Evolutionary conservation across 1,284 basidiomycete genomes (phyloP).

Genomic region (Lentinula novae-zelandiae): DNA sequence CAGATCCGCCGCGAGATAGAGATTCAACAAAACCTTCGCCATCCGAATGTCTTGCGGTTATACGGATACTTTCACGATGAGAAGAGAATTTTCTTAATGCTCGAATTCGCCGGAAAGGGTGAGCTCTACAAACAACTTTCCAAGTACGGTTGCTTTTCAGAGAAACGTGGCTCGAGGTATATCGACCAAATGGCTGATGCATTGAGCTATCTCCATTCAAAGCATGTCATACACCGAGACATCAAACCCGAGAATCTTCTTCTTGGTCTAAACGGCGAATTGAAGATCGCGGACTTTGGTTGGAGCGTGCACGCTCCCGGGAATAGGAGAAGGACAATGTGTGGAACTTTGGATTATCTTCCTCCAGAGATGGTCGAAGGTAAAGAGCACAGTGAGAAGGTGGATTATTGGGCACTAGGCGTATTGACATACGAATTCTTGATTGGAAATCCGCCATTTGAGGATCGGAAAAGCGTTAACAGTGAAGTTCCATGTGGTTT

Average conservation of each 20-base stretch:
- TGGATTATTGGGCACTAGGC: conserved; percentile 98
- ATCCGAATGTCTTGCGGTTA: conserved; percentile 89
- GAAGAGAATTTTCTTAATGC: conserved; percentile 64
- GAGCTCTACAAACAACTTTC: conserved; percentile 90
- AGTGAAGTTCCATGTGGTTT: conserved; percentile 41
- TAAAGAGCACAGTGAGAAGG: conserved; percentile 81
- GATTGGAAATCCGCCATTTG: conserved; percentile 91
- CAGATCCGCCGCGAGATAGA: conserved; percentile 98
- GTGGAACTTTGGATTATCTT: conserved; percentile 95
- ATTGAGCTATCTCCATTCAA: conserved; percentile 87
- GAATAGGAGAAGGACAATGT: conserved; percentile 84
- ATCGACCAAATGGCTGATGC: conserved; percentile 99
- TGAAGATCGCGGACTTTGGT: conserved; percentile 99
- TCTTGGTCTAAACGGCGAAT: conserved; percentile 91
- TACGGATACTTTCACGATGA: conserved; percentile 70
- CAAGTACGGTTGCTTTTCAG: conserved; percentile 48
- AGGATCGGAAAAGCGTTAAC: conserved; percentile 75
- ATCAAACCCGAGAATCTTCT: conserved; percentile 99
- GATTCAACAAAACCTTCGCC: conserved; percentile 93
- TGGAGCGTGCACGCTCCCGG: conserved; percentile 99
- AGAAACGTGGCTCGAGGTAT: conserved; percentile 51
- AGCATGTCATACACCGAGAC: conserved; percentile 98
- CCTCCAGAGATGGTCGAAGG: conserved; percentile 99
- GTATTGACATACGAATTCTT: conserved; percentile 97
- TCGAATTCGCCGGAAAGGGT: conserved; percentile 67